Evolutionary conservation across 2,329 filamentous ascomycete species (phyloP), one percentile per base, ranked within the genome.

Genomic region (Furcasterigmium furcatum): DNA sequence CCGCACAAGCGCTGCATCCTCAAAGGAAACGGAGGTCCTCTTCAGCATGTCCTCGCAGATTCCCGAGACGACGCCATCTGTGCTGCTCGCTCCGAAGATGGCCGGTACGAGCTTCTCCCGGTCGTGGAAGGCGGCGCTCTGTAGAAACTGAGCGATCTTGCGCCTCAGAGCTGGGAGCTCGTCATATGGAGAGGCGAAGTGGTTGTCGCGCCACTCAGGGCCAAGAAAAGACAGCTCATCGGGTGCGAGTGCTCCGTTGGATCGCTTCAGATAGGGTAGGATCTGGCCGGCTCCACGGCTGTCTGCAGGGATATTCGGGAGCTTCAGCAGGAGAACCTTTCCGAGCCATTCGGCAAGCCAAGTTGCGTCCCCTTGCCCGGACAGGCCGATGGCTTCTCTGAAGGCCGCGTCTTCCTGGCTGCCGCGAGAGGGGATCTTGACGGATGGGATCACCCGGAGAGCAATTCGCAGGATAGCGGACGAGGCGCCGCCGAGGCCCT

Each of bases 11-110:
- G 62, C 55, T 9, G 72, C 57, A 50, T 89, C 78, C 61, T 97
- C 92, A 21, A 96, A 70, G 9, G 87, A 82, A 9, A 88, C 79
- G 2, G 81, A 77, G 24, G 81, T 87, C 52, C 91, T 78, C 66
- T 96, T 99, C 52, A 97, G 67, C 41, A 95, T 80, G 56, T 96
- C 91, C 46, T 96, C 90, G 0, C 88, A 92, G n/a, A 89, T 71
- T n/a, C 87, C 82, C 10, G 88, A 84, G 30, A 96, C 84, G 9
- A 86, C 80, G 29, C 85, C 89, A 53, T 96, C 94, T 2, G 84
- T 72, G 64, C 91, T 91, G 1, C 90, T 85, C 21, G 90, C 85
- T 5, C 91, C 91, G 60, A 88, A 91, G 1, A 97, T 67, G 1
- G 90, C 87, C 1, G 92, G 87, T 12, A 96, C 64, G 55, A 96